phyloP scores from a whole-genome alignment of 306 rosid genomes.

The Canavalia gladiata region DNA sequence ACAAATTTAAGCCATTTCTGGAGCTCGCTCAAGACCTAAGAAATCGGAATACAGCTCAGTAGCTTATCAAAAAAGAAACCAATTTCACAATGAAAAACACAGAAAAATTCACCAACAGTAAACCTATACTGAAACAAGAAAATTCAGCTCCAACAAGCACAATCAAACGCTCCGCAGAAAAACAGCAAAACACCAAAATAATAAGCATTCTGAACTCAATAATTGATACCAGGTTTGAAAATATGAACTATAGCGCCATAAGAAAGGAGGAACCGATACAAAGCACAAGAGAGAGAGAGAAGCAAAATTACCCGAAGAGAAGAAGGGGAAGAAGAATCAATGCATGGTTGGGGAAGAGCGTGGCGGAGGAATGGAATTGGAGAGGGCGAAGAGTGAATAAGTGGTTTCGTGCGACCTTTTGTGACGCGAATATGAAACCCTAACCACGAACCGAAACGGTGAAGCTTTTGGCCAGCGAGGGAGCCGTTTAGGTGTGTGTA shows the following conservation, averaged over 20 bases:
- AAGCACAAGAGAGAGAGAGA: background rate
- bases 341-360: slow-evolving; percentile 36
- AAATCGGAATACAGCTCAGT: background rate
- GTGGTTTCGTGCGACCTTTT: slow-evolving; percentile 29
- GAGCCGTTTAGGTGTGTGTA: slow-evolving; percentile 23
- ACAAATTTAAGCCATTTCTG: background rate
- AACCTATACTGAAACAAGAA: background rate
- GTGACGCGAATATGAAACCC: slow-evolving; percentile 68
- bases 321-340: slow-evolving; percentile 48
- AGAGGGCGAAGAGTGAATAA: slow-evolving; percentile 3
- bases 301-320: slow-evolving; percentile 39
- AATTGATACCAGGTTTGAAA: background rate
- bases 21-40: background rate
- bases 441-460: slow-evolving; percentile 57
- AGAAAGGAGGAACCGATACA: background rate
- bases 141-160: background rate
- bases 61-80: slow-evolving; percentile 5
- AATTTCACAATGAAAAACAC: background rate
- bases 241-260: background rate
- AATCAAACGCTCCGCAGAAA: slow-evolving; percentile 5
- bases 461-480: slow-evolving; percentile 34
- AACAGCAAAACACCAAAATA: background rate
- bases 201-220: background rate
- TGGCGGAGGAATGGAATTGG: background rate
- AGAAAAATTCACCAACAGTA: background rate